phyloP scores from a whole-genome alignment of 2,329 filamentous ascomycete genomes.

The Canariomyces notabilis region DNA sequence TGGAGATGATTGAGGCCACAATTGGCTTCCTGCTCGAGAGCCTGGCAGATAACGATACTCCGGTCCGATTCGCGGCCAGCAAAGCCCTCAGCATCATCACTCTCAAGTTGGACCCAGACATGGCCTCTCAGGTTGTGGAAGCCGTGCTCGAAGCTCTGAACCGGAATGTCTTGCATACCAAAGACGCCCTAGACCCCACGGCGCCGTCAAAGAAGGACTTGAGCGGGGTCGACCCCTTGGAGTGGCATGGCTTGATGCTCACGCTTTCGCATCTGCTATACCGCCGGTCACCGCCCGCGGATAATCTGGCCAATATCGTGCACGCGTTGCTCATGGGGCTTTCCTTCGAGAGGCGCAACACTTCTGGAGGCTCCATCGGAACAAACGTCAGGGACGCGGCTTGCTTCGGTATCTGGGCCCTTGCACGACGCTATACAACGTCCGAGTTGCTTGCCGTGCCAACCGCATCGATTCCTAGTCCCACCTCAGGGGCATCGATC shows the following conservation, averaged over 20 bases:
- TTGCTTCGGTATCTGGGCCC: constrained; percentile 92
- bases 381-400: constrained; percentile 91
- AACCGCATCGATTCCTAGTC: constrained; percentile 37
- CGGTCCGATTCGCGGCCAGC: constrained; percentile 83
- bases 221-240: constrained; percentile 69
- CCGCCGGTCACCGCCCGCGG: constrained; percentile 69
- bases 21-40: constrained; percentile 77
- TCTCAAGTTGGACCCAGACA: constrained; percentile 69
- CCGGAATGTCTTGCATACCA: constrained; percentile 51
- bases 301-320: constrained; percentile 67
- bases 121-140: constrained; percentile 83
- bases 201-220: constrained; percentile 51
- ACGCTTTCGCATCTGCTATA: constrained; percentile 85
- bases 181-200: constrained; percentile 31
- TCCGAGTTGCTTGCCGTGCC: constrained; percentile 65
- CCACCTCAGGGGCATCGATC: constrained; percentile 44
- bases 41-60: constrained; percentile 82
- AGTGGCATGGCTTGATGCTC: constrained; percentile 90
- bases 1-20: constrained; percentile 66
- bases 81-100: constrained; percentile 88
- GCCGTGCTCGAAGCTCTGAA: constrained; percentile 70
- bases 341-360: constrained; percentile 81
- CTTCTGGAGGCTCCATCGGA: constrained; percentile 79
- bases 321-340: constrained; percentile 73
- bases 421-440: constrained; percentile 82